Evolutionary conservation across 495 filamentous ascomycete species (phyloP).

Genomic region (Opeltia flavorubescens): DNA sequence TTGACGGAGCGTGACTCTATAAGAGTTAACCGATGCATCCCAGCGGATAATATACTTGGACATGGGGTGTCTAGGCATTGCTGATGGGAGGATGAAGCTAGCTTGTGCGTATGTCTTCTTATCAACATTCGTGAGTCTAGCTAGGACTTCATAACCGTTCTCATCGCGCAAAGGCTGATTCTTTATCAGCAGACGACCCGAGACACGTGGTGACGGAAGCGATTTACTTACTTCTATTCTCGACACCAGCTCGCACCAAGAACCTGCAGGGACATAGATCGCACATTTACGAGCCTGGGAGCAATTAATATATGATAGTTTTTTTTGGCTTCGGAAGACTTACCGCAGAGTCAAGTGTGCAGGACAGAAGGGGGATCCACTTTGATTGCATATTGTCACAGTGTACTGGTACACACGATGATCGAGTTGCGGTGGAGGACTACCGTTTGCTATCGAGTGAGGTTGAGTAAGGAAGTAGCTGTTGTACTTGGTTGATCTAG

Average conservation of each 20-base stretch:
- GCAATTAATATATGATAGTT: background rate
- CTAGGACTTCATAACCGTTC: background rate
- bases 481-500: too few species aligned
- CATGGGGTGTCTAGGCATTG: background rate
- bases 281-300: background rate
- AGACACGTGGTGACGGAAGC: background rate
- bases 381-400: background rate
- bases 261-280: background rate
- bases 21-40: background rate
- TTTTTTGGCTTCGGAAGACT: background rate
- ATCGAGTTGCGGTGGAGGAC: background rate
- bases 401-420: background rate
- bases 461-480: too few species aligned
- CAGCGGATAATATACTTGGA: background rate
- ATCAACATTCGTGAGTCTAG: background rate
- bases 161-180: background rate
- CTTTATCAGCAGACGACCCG: background rate
- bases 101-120: background rate
- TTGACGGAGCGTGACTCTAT: background rate
- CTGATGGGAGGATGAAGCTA: background rate
- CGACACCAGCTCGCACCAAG: background rate
- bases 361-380: background rate
- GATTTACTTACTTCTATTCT: background rate
- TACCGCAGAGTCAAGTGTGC: background rate
- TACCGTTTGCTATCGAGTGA: background rate